Conservation (phyloP, 371 early-diverging fungal species). For the Nosema muscidifuracis region DNA sequence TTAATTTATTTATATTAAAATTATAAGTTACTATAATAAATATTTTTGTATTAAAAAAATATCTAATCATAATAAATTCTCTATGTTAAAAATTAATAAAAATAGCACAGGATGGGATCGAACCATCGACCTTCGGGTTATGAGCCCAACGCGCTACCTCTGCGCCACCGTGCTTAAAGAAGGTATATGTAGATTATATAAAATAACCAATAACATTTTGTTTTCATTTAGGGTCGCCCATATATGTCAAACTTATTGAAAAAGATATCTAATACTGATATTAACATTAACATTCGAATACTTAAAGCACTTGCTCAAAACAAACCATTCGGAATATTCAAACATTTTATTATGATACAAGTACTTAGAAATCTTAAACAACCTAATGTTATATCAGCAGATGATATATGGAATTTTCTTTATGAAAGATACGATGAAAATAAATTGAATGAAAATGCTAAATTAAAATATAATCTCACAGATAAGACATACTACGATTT, state of each 20-base stretch:
- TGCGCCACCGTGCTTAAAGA: slow-evolving; percentile 63
- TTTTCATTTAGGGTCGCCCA: no score
- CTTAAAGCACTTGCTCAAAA: slow-evolving; percentile 57
- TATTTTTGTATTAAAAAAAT: no score
- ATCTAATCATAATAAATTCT: no score
- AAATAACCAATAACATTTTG: background rate
- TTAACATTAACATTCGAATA: slow-evolving; percentile 59
- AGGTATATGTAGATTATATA: background rate
- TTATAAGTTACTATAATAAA: no score
- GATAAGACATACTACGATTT: no score
- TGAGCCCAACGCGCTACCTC: slow-evolving; percentile 66
- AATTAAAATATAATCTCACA: background rate
- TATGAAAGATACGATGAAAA: slow-evolving; percentile 26
- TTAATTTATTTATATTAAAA: no score
- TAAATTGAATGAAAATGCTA: slow-evolving; percentile 14
- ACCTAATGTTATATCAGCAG: slow-evolving; percentile 58
- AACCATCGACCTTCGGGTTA: slow-evolving; percentile 65
- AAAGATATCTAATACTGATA: slow-evolving; percentile 53
- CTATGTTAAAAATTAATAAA: slow-evolving; percentile 19
- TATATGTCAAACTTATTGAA: background rate
- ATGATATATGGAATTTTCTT: slow-evolving; percentile 60
- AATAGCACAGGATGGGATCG: slow-evolving; percentile 63
- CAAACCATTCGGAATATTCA: slow-evolving; percentile 51
- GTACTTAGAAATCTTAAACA: slow-evolving; percentile 59
- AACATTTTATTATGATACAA: slow-evolving; percentile 55